Evolutionary conservation across 768 basidiomycete species (phyloP).

Genomic region (Mycena alexandri): DNA sequence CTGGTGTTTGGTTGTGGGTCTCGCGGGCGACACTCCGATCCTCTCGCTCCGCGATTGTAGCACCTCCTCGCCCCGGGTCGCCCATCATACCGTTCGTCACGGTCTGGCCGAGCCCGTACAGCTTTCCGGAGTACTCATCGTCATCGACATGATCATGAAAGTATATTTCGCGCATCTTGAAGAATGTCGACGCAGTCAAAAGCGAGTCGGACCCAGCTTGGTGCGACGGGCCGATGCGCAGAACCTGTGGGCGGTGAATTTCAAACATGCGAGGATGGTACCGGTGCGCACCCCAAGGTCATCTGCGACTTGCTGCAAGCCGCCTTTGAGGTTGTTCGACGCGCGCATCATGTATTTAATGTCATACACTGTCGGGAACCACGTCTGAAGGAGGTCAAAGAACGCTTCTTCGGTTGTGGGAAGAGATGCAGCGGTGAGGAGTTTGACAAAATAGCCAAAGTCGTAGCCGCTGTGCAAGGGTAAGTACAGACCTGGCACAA

Average conservation of each 20-base stretch:
- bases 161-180: constrained; percentile 94
- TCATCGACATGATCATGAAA: constrained; percentile 94
- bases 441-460: constrained; percentile 98
- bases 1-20: constrained; percentile 70
- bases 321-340: constrained; percentile 88
- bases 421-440: constrained; percentile 87
- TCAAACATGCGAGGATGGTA: neutral
- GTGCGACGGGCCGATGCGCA: constrained; percentile 90
- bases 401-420: constrained; percentile 92
- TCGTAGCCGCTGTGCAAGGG: constrained; percentile 86
- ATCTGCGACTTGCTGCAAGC: constrained; percentile 95
- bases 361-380: constrained; percentile 98
- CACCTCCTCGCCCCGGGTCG: constrained; percentile 76
- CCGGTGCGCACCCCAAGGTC: constrained; percentile 83
- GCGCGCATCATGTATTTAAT: constrained; percentile 97
- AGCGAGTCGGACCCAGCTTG: constrained; percentile 98
- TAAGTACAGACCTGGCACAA: constrained; percentile 25
- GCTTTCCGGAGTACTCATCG: constrained; percentile 81
- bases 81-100: constrained; percentile 74
- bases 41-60: constrained; percentile 86
- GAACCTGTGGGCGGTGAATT: constrained; percentile 65
- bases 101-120: constrained; percentile 87
- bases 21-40: constrained; percentile 70
- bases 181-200: constrained; percentile 93
- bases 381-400: constrained; percentile 86